These are phyloP conservation scores for Neurospora sp. DNA, from an alignment of 495 filamentous ascomycete species.

Conservation along the genomic window DNA sequence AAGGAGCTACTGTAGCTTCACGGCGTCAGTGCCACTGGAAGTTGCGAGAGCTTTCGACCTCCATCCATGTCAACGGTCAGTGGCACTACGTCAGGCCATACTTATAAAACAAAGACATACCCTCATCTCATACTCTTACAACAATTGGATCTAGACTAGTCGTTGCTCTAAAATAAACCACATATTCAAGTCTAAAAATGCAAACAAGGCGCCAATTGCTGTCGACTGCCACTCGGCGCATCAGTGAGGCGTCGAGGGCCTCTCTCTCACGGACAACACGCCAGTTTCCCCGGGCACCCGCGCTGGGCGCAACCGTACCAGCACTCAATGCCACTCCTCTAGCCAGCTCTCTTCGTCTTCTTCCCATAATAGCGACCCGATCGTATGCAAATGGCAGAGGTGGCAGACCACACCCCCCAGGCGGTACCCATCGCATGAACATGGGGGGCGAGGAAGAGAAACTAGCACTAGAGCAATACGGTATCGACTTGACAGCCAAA, in stretches of 20 bases:
- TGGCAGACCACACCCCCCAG: slow-evolving; percentile 75
- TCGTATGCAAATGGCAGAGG: slow-evolving; percentile 66
- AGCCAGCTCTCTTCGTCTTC: slow-evolving; percentile 6
- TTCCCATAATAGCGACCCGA: slow-evolving; percentile 31
- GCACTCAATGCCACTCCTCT: background rate
- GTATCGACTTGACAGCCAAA: slow-evolving; percentile 77
- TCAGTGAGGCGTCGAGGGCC: slow-evolving; percentile 23
- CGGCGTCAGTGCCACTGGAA: slow-evolving; percentile 8
- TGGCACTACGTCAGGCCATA: background rate
- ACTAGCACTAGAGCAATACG: slow-evolving; percentile 79
- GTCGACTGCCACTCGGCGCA: slow-evolving; percentile 25
- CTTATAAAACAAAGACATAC: background rate
- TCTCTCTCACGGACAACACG: slow-evolving; percentile 13
- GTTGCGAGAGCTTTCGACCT: slow-evolving; percentile 22
- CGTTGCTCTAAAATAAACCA: background rate
- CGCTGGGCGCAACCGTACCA: slow-evolving; percentile 10
- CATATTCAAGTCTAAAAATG: slow-evolving; percentile 18
- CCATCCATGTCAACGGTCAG: background rate
- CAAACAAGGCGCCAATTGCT: slow-evolving; percentile 28
- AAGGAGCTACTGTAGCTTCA: slow-evolving; percentile 3
- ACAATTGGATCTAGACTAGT: background rate
- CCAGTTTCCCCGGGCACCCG: slow-evolving; percentile 12
- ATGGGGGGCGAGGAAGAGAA: slow-evolving; percentile 72
- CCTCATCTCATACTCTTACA: background rate
- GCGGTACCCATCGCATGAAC: slow-evolving; percentile 90